Percentiles rank a stretch among this genome's conserved stretches.
phyloP scores from a whole-genome alignment of 106 monocot genomes.

The Cymbidium sinense region DNA sequence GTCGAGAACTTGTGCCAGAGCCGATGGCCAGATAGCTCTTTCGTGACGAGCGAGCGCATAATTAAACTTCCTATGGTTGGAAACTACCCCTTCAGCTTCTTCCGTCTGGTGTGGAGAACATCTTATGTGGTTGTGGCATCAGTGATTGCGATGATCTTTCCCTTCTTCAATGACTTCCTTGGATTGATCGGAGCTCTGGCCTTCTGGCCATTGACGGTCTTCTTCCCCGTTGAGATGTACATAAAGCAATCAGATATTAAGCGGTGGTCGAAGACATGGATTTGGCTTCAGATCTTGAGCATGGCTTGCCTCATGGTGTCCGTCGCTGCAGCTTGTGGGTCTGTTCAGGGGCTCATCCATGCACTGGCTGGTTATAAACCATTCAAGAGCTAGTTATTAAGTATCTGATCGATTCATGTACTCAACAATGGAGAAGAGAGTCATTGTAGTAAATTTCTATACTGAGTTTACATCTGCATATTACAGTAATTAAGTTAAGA shows the following conservation, averaged over 20 bases:
- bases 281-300: slow-evolving; percentile 33
- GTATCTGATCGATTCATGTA: too few relatives aligned
- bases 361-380: slow-evolving; percentile 24
- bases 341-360: slow-evolving; percentile 34
- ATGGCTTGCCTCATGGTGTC: slow-evolving; percentile 26
- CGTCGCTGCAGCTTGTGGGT: slow-evolving; percentile 20
- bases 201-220: slow-evolving; percentile 45
- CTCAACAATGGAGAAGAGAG: too few relatives aligned
- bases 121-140: slow-evolving; percentile 20
- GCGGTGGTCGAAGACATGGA: slow-evolving; percentile 24
- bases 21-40: slow-evolving; percentile 9
- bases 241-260: slow-evolving; percentile 21
- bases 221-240: slow-evolving; percentile 36
- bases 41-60: slow-evolving; percentile 9
- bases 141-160: slow-evolving; percentile 38
- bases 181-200: slow-evolving; percentile 32
- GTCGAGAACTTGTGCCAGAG: slow-evolving; percentile 9
- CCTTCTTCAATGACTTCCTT: slow-evolving; percentile 51
- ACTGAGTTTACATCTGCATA: too few relatives aligned
- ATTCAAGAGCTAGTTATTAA: slow-evolving; percentile 12
- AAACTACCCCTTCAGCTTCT: slow-evolving; percentile 11
- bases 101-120: slow-evolving; percentile 30
- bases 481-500: too few relatives aligned
- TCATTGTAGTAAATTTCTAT: too few relatives aligned
- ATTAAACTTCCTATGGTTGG: slow-evolving; percentile 15